Evolutionary conservation across 176 grass and related monocot species (phyloP).

Genomic region (Oryza glumipatula): DNA sequence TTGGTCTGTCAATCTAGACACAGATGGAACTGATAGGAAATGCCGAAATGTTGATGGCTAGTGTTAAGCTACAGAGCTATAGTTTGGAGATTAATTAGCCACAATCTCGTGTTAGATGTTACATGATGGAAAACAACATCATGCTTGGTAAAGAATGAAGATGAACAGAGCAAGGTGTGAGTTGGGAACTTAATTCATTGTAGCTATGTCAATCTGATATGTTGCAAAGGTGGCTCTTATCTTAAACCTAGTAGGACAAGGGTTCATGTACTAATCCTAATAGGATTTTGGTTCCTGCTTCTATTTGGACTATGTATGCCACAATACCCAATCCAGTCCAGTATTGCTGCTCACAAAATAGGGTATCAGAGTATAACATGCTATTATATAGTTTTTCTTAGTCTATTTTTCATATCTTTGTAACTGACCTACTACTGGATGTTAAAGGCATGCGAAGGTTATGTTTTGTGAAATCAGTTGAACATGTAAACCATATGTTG

Average conservation of each 20-base stretch:
- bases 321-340: neutral
- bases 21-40: neutral
- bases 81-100: neutral
- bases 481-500: neutral
- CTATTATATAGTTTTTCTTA: neutral
- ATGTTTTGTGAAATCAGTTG: conserved; percentile 4
- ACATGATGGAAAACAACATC: neutral
- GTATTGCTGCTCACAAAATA: neutral
- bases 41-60: neutral
- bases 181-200: neutral
- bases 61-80: neutral
- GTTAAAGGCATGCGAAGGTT: neutral
- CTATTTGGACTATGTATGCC: neutral
- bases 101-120: neutral
- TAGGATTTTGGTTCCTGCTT: neutral
- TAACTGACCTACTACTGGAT: conserved; percentile 2
- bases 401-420: conserved; percentile 21
- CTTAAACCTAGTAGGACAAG: neutral
- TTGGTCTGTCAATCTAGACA: neutral
- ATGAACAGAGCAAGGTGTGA: neutral
- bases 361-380: neutral
- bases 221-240: neutral
- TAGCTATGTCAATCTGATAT: neutral
- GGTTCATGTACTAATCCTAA: neutral
- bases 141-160: neutral